These are phyloP conservation scores for Boletus rubropictus DNA, from an alignment of 768 basidiomycete species.

Conservation along the genomic window DNA sequence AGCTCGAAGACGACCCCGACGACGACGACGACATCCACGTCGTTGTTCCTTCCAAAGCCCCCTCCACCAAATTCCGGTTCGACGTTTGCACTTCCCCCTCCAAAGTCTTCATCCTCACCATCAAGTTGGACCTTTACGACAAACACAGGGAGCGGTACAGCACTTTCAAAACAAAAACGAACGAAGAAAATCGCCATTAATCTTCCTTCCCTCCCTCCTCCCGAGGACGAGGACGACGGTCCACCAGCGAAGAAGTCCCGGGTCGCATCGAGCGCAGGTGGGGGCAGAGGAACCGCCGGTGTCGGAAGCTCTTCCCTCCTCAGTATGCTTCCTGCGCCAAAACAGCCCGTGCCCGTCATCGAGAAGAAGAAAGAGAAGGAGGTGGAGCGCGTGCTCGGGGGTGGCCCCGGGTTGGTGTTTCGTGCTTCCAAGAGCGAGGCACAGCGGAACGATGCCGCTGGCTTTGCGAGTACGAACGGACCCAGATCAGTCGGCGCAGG, in stretches of 20 bases:
- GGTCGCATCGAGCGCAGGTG: conserved; percentile 36
- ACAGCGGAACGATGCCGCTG: conserved; percentile 9
- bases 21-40: conserved; percentile 5
- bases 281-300: background rate
- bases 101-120: conserved; percentile 25
- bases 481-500: conserved; percentile 11
- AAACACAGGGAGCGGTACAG: conserved; percentile 2
- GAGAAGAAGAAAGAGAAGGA: conserved; percentile 25
- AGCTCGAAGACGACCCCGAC: conserved; percentile 6
- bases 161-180: conserved; percentile 37
- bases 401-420: conserved; percentile 60
- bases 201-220: conserved; percentile 27
- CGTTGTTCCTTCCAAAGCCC: conserved; percentile 18
- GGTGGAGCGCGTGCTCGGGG: conserved; percentile 54
- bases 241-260: conserved; percentile 58
- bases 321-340: conserved; percentile 73
- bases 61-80: conserved; percentile 29
- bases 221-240: conserved; percentile 38
- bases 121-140: conserved; percentile 3
- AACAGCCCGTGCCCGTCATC: conserved; percentile 41
- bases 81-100: conserved; percentile 34
- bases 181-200: conserved; percentile 40
- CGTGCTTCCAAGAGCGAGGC: conserved; percentile 29
- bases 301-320: conserved; percentile 61
- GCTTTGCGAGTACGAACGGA: conserved; percentile 22